Percentiles rank a stretch among this genome's conserved stretches.
These are phyloP conservation scores for Scedosporium boydii DNA, from an alignment of 2,329 filamentous ascomycete genomes.

Conservation along the genomic window DNA sequence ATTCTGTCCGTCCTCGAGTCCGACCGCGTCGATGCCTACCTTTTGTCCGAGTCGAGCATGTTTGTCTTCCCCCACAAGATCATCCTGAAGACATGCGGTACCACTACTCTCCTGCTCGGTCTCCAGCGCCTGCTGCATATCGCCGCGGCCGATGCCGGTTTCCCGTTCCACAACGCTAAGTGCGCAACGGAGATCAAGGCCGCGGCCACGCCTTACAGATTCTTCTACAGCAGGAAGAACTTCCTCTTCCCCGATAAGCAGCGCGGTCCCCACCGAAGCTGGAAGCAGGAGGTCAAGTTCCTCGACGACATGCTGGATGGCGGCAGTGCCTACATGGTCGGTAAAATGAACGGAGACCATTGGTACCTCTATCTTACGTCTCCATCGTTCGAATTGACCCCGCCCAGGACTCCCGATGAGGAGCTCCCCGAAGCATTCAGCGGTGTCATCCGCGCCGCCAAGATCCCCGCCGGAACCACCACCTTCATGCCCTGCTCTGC, in stretches of 20 bases:
- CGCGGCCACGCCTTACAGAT: slow-evolving; percentile 81
- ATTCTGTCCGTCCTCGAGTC: slow-evolving; percentile 90
- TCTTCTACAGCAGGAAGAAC: slow-evolving; percentile 99
- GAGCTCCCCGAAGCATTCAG: slow-evolving; percentile 24
- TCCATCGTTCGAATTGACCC: slow-evolving; percentile 69
- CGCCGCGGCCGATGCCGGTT: slow-evolving; percentile 79
- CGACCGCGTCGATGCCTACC: slow-evolving; percentile 89
- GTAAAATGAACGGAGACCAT: slow-evolving; percentile 99
- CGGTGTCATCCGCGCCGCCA: slow-evolving; percentile 31
- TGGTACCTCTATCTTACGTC: slow-evolving; percentile 98
- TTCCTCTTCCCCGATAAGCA: slow-evolving; percentile 94
- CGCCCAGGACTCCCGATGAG: slow-evolving; percentile 64
- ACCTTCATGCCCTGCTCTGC: slow-evolving; percentile 26
- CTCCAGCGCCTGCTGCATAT: slow-evolving; percentile 88
- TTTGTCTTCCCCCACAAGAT: slow-evolving; percentile 99
- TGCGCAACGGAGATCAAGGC: slow-evolving; percentile 58
- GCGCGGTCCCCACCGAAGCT: slow-evolving; percentile 89
- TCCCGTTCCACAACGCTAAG: slow-evolving; percentile 66
- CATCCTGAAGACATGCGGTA: slow-evolving; percentile 96
- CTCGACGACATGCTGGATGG: slow-evolving; percentile 85
- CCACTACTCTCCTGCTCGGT: slow-evolving; percentile 84
- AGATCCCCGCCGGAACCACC: slow-evolving; percentile 39
- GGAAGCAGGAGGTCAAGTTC: slow-evolving; percentile 90
- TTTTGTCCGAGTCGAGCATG: slow-evolving; percentile 98
- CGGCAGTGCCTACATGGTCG: slow-evolving; percentile 98